Percentiles rank a stretch among this genome's conserved stretches.
These are phyloP conservation scores for Radiomyces spectabilis DNA, from an alignment of 192 early-diverging fungal species.

Conservation along the genomic window DNA sequence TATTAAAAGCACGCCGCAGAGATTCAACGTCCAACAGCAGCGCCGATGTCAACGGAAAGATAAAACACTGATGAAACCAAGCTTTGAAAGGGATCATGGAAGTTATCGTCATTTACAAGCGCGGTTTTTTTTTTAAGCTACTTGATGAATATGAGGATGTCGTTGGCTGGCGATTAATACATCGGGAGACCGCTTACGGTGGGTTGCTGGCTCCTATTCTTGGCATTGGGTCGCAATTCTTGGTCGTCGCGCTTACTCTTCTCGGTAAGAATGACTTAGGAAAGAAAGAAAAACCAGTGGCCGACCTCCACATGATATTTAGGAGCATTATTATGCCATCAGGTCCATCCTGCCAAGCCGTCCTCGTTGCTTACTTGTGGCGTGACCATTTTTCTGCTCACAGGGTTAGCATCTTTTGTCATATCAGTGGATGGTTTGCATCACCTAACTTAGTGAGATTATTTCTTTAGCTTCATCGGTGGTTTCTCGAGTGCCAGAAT, in stretches of 20 bases:
- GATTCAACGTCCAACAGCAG: constrained; percentile 35
- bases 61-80: no score
- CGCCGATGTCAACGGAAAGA: no score
- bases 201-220: constrained; percentile 62
- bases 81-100: neutral
- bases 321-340: no score
- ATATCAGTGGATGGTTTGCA: no score
- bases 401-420: constrained; percentile 19
- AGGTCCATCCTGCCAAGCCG: constrained; percentile 19
- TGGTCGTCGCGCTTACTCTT: constrained; percentile 46
- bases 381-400: constrained; percentile 41
- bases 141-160: constrained; percentile 44
- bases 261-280: constrained; percentile 5
- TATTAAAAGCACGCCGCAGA: constrained; percentile 57
- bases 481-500: constrained; percentile 67
- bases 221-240: constrained; percentile 65
- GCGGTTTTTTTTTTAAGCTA: neutral
- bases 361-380: constrained; percentile 1
- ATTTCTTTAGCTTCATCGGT: constrained; percentile 27
- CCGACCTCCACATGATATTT: no score
- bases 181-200: constrained; percentile 60
- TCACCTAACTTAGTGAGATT: neutral
- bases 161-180: constrained; percentile 70
- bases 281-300: no score
- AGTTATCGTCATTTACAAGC: no score